A percentile compares a stretch with the other conserved stretches of the same genome.
Conservation (phyloP, 192 early-diverging fungal species). For the Coemansia sp. region DNA sequence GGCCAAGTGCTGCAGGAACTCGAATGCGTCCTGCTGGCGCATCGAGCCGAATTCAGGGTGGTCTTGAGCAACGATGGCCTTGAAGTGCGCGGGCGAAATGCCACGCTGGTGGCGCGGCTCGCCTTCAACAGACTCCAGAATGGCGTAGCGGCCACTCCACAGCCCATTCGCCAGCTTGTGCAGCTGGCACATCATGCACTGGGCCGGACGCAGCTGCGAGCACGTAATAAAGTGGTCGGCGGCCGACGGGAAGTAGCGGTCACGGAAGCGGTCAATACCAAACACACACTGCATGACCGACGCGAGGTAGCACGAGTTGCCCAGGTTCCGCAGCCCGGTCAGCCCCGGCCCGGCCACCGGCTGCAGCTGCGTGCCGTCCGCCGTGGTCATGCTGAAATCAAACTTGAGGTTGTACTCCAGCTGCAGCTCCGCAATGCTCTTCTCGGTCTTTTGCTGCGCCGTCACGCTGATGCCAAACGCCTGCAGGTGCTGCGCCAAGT, state of each 20-base stretch:
- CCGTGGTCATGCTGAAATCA: conserved; percentile 96
- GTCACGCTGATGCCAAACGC: conserved; percentile 89
- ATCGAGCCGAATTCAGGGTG: conserved; percentile 96
- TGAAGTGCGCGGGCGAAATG: conserved; percentile 90
- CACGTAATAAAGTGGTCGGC: conserved; percentile 40
- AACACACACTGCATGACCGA: conserved; percentile 92
- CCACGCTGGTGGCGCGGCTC: conserved; percentile 68
- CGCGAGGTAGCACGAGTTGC: conserved; percentile 99
- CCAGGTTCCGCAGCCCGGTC: conserved; percentile 92
- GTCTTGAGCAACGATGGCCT: conserved; percentile 78
- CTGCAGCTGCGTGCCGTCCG: conserved; percentile 83
- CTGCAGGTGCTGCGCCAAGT: conserved; percentile 73
- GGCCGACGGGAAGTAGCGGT: conserved; percentile 57
- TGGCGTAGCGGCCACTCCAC: conserved; percentile 82
- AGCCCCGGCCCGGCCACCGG: conserved; percentile 87
- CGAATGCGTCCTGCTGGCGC: conserved; percentile 98
- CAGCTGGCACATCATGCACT: conserved; percentile 88
- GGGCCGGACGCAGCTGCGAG: conserved; percentile 55
- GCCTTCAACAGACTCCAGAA: conserved; percentile 42
- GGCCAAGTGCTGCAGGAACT: conserved; percentile 82
- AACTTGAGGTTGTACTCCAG: conserved; percentile 95
- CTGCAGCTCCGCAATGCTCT: conserved; percentile 89
- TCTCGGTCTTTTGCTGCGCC: conserved; percentile 85
- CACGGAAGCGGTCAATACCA: conserved; percentile 69
- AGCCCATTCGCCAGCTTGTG: conserved; percentile 90